Base-by-base conservation (phyloP, 2,329 filamentous ascomycete species). In the Verticillium nubilum region DNA sequence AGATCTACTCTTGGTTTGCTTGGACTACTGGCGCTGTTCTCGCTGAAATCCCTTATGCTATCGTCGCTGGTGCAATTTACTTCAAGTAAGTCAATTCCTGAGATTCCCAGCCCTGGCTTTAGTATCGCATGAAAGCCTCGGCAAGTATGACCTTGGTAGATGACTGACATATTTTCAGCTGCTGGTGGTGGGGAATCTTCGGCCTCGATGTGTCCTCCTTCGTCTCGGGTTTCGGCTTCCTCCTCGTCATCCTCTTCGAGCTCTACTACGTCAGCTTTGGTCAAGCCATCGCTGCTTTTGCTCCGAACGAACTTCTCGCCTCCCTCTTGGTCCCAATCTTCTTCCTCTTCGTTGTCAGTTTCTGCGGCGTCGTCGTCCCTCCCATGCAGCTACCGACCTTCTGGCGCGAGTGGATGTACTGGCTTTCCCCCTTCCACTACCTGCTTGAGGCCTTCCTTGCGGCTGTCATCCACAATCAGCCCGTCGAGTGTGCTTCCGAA, bases 1-100 rank as follows among this genome's bases (percentile, higher is more conserved):
- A 92, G 70, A 91, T 92, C 27, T 95, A 94, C 73, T 87, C 84
- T 1, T 92, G 90, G 89, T 73, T 83, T 15, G 87, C 89, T 0
- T 91, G 89, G 73, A 82, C 84, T 0, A 86, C 85, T 2, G 87
- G 83, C 0, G 81, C 83, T 1, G 81, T 92, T 5, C 65, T 91
- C 1, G 86, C 83, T 17, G 90, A 93, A 70, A 78, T 92, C 0
- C 90, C 90, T 0, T 91, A 90, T 64, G 81, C 83, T 0, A 74
- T 91, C 13, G 69, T 90, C 4, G 84, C 86, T 0, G 89, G 86
- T 0, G 84, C 80, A 0, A 69, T 90, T 26, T 90, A 88, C 73
- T 90, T 80, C 19, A 50, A 50, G 42, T 50, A 50, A 50, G 42
- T 50, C 13, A 10, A 50, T 5, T n/a, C 19, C 42, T 23, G 19